Conservation (phyloP, 345 rosid species). For the Camelina hispida region DNA sequence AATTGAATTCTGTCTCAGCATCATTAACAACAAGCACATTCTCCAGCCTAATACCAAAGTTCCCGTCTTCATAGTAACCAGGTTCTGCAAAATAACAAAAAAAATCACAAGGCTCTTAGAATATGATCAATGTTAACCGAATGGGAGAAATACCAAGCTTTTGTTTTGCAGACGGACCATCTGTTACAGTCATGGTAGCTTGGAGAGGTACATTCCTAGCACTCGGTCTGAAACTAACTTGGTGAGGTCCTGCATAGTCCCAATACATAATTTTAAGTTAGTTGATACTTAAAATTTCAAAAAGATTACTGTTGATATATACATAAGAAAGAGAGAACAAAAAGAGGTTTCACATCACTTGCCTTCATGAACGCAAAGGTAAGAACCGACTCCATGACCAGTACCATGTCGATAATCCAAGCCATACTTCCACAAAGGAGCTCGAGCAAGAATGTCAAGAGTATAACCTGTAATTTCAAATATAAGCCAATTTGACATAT, state of each 20-base stretch:
- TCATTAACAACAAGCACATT: slow-evolving; percentile 83
- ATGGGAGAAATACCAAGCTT: neutral
- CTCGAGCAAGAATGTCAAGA: slow-evolving; percentile 92
- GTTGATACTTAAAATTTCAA: neutral
- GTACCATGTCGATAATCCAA: slow-evolving; percentile 98
- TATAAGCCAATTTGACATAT: slow-evolving; percentile 1
- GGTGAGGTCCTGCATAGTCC: slow-evolving; percentile 82
- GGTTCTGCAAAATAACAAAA: slow-evolving; percentile 57
- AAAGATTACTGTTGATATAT: neutral
- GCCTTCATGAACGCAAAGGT: slow-evolving; percentile 97
- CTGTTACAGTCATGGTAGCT: slow-evolving; percentile 99
- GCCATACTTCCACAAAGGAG: slow-evolving; percentile 89
- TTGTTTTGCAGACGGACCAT: slow-evolving; percentile 60
- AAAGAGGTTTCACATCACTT: slow-evolving; percentile 36
- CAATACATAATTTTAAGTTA: slow-evolving; percentile 16
- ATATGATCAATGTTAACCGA: neutral
- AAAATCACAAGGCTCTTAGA: neutral
- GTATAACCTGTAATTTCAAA: slow-evolving; percentile 60
- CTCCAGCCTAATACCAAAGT: slow-evolving; percentile 94
- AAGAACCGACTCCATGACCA: slow-evolving; percentile 99
- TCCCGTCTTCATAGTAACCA: slow-evolving; percentile 94
- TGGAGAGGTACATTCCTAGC: slow-evolving; percentile 87
- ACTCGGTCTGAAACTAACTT: slow-evolving; percentile 81
- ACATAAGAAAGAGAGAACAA: slow-evolving; percentile 12
- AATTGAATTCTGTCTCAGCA: slow-evolving; percentile 77